Conservation (phyloP, 2,329 filamentous ascomycete species). For the Cercospora canescens region DNA sequence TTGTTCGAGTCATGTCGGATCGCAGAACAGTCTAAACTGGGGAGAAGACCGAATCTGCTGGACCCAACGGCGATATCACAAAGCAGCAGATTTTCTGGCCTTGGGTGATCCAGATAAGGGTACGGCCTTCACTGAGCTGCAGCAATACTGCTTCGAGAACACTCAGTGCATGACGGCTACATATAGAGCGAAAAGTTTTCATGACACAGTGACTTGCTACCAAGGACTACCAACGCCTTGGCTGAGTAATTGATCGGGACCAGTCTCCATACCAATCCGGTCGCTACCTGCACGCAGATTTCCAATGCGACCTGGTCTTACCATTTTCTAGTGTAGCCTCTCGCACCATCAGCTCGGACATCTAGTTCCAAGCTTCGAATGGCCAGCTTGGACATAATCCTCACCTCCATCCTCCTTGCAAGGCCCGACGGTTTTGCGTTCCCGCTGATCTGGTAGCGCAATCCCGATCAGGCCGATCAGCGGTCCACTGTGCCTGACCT, state of each 20-base stretch:
- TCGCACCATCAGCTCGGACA: no score
- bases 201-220: background rate
- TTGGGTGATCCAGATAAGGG: background rate
- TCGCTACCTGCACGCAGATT: no score
- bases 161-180: background rate
- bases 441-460: no score
- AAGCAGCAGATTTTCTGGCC: background rate
- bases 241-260: background rate
- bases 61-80: background rate
- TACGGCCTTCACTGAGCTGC: background rate
- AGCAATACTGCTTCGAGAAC: background rate
- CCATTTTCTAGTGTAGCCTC: no score
- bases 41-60: background rate
- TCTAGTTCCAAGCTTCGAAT: no score
- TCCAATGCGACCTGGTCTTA: no score
- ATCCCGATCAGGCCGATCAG: no score
- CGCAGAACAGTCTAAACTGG: conserved; percentile 75
- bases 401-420: no score
- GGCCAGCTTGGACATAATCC: no score
- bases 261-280: no score
- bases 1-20: conserved; percentile 94
- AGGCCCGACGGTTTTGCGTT: no score
- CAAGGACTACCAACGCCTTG: background rate
- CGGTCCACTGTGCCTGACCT: no score
- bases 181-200: background rate